Percentiles rank a stretch among this genome's conserved stretches.
Conservation (phyloP, 2,329 filamentous ascomycete species). For the Cercospora zeina region DNA sequence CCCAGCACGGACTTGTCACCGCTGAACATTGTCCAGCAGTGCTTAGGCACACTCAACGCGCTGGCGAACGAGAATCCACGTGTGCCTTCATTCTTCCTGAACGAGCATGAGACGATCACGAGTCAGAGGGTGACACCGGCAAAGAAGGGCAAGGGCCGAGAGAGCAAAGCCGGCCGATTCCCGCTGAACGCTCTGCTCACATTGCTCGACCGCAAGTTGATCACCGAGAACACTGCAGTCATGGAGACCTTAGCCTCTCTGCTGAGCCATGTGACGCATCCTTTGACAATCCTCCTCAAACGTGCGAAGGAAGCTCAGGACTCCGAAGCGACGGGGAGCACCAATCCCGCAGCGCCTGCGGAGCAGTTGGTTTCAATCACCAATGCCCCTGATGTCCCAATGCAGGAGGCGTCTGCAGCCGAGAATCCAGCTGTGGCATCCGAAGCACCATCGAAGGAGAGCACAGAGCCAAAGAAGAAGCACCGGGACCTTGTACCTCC, state of each 20-base stretch:
- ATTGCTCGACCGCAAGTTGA: conserved; percentile 86
- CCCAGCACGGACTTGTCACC: conserved; percentile 82
- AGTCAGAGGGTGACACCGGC: conserved; percentile 65
- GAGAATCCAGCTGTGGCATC: conserved; percentile 29
- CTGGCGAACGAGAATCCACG: conserved; percentile 82
- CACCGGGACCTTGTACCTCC: conserved; percentile 71
- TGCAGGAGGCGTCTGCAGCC: conserved; percentile 30
- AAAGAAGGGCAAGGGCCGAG: conserved; percentile 81
- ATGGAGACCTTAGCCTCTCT: conserved; percentile 92
- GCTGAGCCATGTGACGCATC: conserved; percentile 83
- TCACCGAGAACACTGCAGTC: conserved; percentile 94
- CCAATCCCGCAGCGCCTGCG: conserved; percentile 41
- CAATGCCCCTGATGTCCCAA: conserved; percentile 30
- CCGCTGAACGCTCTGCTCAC: conserved; percentile 88
- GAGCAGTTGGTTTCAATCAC: conserved; percentile 32
- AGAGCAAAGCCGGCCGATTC: conserved; percentile 79
- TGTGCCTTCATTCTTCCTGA: conserved; percentile 87
- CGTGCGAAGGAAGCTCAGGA: conserved; percentile 70
- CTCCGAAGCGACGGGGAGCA: conserved; percentile 46
- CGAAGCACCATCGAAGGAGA: conserved; percentile 38
- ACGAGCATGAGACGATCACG: conserved; percentile 78
- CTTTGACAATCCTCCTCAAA: conserved; percentile 76
- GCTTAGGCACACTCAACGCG: conserved; percentile 79
- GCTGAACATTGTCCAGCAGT: conserved; percentile 93
- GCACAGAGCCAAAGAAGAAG: conserved; percentile 56